Conservation (phyloP, 176 grass and related monocot species). For the Carex pumila region DNA sequence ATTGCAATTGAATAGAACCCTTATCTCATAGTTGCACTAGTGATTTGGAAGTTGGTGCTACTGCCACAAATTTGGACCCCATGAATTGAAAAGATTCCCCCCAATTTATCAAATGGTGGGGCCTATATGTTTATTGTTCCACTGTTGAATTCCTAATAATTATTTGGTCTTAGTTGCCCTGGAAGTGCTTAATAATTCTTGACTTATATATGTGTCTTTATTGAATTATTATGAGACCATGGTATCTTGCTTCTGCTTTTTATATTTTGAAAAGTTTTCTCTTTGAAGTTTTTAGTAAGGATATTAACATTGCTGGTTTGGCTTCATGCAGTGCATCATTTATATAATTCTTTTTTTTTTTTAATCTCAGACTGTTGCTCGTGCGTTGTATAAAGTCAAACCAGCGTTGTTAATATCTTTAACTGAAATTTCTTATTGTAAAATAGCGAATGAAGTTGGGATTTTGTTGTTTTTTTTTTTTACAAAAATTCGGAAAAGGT, state of each 20-base stretch:
- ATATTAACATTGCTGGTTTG: too few relatives aligned
- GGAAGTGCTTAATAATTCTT: neutral
- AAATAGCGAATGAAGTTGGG: too few relatives aligned
- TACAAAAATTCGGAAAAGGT: too few relatives aligned
- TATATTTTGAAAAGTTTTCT: neutral
- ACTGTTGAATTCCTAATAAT: neutral
- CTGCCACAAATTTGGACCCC: conserved; percentile 15
- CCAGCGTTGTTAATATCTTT: too few relatives aligned
- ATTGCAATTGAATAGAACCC: conserved; percentile 17
- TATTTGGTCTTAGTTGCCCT: neutral
- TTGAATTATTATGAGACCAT: neutral
- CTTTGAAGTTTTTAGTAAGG: neutral
- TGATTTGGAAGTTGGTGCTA: neutral
- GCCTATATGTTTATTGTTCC: neutral
- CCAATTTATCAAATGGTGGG: neutral
- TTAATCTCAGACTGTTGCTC: too few relatives aligned
- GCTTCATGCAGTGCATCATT: too few relatives aligned
- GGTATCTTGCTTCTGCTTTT: neutral
- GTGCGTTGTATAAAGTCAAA: too few relatives aligned
- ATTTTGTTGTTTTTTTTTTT: too few relatives aligned
- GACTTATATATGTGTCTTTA: neutral
- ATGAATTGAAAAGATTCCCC: conserved; percentile 18
- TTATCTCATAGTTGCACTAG: neutral
- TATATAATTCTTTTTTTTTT: too few relatives aligned
- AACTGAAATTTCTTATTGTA: too few relatives aligned